Base-by-base conservation (phyloP, 495 filamentous ascomycete species). In the Lasiosphaeriaceae sp. region DNA sequence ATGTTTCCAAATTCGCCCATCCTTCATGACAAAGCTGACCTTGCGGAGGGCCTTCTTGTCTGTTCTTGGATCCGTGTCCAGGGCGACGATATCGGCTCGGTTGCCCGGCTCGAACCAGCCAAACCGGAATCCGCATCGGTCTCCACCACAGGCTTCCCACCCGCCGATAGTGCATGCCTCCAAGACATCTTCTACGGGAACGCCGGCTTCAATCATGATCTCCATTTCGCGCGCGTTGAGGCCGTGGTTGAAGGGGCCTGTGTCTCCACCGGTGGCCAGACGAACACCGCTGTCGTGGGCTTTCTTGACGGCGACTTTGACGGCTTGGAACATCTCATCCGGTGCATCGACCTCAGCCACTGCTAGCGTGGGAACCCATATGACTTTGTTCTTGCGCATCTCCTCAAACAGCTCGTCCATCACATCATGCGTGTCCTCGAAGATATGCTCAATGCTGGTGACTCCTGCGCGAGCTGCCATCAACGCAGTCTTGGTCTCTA, bases 11-110 rank as follows among this genome's bases (percentile, higher is more conserved):
- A 79, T 68, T 48, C 53, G 62, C 2, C 68, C 77, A 52, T 80
- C 77, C 55, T 80, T 80, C 78, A 82, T 80, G 17, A 80, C 78
- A 58, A 79, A 80, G 47, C 62, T 66, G 26, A 80, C 76, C 52
- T 71, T 75, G 51, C 78, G 67, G 34, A 81, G 53, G 20, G 75
- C 74, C 31, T 62, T 58, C 0, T 51, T 23, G 22, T 79, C 74
- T 23, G 58, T 41, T 23, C 66, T 62, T 16, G 73, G 69, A 37
- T 75, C 69, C 0, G 71, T 63, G 5, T 72, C 70, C 19, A 77
- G 48, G 8, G 72, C 76, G 46, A 81, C 69, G 6, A 83, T 68
- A 68, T 82, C 80, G 5, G 79, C 80, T 8, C 72, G 62, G 44
- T 66, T 73, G 0, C 79, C 78, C 49, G 70, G 59, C 47, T 73